Base-by-base conservation (phyloP, 225 moss, liverwort and hornwort species). In the Sphagnum tenellum region DNA sequence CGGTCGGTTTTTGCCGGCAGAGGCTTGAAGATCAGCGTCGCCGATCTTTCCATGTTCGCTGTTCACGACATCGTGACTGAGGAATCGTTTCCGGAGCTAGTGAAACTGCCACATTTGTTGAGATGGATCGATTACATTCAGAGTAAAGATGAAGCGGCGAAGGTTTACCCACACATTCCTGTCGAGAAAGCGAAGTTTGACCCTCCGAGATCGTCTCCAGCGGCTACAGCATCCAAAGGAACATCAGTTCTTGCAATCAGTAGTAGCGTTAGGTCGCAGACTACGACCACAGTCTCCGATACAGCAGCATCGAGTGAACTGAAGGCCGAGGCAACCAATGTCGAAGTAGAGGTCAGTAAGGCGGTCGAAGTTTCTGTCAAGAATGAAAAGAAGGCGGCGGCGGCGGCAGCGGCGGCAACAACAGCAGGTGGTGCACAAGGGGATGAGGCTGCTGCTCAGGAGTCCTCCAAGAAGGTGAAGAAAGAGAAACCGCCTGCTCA, bases 401-500 rank as follows among this genome's bases (percentile, higher is more conserved):
- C 7, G 8, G 60, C 51, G 61, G 12, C 12, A 44, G 49, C n/a
- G 57, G 55, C 29, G 29, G 29, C 29, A 29, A 9, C 9, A 52
- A 65, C 62, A 58, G 52, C 59, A 50, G 51, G 65, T 54, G 65
- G 65, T 55, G 64, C 56, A 29, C 48, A 62, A 74, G 52, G 59
- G 7, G 29, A 29, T 29, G 29, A 29, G 29, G 29, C 29, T 29
- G 29, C 29, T 29, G 29, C 29, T 4, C 7, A 70, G 60, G 59
- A 9, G 45, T 44, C 7, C 9, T 46, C 46, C 5, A 75, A 77
- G 65, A 83, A 80, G 58, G 74, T 64, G 64, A 86, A 80, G 73
- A 86, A 86, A 29, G 86, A 80, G 78, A 86, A 83, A 65, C 71
- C 78, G 12, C 86, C 80, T 13, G 83, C 83, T 12, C 75, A 73